phyloP scores from a whole-genome alignment of 2,329 filamentous ascomycete genomes.

The Pyrenophora seminiperda region DNA sequence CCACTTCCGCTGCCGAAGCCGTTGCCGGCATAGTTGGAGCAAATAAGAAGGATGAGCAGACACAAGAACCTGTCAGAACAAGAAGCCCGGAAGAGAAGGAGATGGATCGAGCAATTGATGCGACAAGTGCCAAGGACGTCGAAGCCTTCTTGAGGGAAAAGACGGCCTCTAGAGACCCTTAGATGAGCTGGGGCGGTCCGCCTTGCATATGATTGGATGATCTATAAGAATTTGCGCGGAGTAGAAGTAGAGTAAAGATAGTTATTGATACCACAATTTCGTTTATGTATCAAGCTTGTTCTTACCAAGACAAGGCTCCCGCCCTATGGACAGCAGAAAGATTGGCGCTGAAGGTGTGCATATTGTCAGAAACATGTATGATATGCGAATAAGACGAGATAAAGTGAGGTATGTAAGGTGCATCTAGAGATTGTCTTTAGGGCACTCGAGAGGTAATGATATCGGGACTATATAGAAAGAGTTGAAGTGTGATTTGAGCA shows the following conservation, averaged over 20 bases:
- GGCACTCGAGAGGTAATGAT: too few relatives aligned
- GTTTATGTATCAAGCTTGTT: too few relatives aligned
- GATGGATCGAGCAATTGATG: constrained; percentile 39
- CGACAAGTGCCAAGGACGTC: constrained; percentile 33
- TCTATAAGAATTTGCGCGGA: too few relatives aligned
- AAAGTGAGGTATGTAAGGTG: too few relatives aligned
- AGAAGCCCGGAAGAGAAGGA: constrained; percentile 41
- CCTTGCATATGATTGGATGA: neutral
- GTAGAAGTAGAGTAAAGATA: neutral
- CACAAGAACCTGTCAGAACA: constrained; percentile 19
- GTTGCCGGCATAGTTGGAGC: constrained; percentile 31
- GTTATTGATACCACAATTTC: neutral
- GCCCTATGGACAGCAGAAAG: too few relatives aligned
- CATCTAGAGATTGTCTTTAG: too few relatives aligned
- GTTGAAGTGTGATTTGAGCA: too few relatives aligned
- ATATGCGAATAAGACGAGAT: too few relatives aligned
- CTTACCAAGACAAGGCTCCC: too few relatives aligned
- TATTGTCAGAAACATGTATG: too few relatives aligned
- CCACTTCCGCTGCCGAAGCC: constrained; percentile 41
- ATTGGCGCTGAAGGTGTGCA: too few relatives aligned
- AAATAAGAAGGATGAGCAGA: constrained; percentile 29
- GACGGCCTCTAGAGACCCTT: constrained; percentile 4
- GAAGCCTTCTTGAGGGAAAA: constrained; percentile 43
- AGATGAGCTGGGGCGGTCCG: neutral
- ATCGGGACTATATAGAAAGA: too few relatives aligned